These are phyloP conservation scores for Xylaria polymorpha DNA, from an alignment of 2,329 filamentous ascomycete genomes.

Conservation along the genomic window DNA sequence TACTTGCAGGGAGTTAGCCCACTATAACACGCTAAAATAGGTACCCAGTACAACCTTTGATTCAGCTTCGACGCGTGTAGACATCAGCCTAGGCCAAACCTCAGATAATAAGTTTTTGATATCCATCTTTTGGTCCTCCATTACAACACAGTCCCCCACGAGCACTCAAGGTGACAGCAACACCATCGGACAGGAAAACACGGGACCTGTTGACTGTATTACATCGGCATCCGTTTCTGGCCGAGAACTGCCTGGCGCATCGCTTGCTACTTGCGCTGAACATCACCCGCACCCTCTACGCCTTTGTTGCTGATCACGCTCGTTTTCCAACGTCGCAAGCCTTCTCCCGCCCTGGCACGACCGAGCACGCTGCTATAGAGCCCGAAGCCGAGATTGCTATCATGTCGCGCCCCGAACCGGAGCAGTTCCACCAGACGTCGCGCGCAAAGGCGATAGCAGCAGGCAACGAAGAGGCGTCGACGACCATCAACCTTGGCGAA, in stretches of 20 bases:
- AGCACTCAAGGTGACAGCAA: constrained; percentile 6
- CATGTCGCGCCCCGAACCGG: constrained; percentile 36
- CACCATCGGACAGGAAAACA: background rate
- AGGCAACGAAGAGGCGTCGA: constrained; percentile 88
- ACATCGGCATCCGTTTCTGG: constrained; percentile 13
- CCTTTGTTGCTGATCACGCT: constrained; percentile 20
- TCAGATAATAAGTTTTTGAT: constrained; percentile 6
- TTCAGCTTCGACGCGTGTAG: constrained; percentile 28
- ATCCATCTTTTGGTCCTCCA: constrained; percentile 4
- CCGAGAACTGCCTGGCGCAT: constrained; percentile 32
- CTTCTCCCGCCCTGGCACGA: constrained; percentile 9
- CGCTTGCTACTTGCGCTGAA: constrained; percentile 23
- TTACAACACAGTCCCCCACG: constrained; percentile 18
- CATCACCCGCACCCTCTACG: constrained; percentile 1
- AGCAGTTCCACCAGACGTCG: constrained; percentile 63
- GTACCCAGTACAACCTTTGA: constrained; percentile 9
- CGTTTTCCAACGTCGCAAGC: constrained; percentile 24
- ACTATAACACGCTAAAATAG: constrained; percentile 20
- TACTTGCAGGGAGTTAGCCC: constrained; percentile 27
- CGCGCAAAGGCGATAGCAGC: constrained; percentile 75
- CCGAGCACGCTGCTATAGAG: constrained; percentile 3
- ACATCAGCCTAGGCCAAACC: constrained; percentile 1
- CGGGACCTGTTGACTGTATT: constrained; percentile 2
- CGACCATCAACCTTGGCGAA: constrained; percentile 87
- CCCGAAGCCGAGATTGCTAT: background rate